These are phyloP conservation scores for Blastobotrys proliferans DNA, from an alignment of 1,139 yeast species.

Conservation along the genomic window DNA sequence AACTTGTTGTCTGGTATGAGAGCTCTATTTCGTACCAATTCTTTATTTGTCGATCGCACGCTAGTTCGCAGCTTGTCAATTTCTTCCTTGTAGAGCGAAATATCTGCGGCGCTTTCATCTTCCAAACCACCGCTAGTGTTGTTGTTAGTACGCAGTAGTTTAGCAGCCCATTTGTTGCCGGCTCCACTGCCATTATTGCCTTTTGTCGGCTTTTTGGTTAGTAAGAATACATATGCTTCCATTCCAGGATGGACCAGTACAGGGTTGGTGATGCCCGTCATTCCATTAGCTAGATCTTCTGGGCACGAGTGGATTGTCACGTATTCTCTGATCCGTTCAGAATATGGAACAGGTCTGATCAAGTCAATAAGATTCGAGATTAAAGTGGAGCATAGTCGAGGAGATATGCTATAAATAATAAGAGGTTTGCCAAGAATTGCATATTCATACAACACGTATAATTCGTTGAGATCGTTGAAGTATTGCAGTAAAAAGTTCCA, in stretches of 20 bases:
- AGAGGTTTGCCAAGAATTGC: conserved; percentile 25
- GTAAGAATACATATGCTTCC: conserved; percentile 13
- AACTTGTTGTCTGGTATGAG: conserved; percentile 24
- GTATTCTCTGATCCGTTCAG: conserved; percentile 26
- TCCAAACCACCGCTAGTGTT: not conserved
- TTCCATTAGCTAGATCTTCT: conserved; percentile 18
- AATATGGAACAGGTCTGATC: conserved; percentile 26
- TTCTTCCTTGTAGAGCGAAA: conserved; percentile 13
- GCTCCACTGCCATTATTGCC: too few species aligned
- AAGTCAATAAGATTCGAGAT: conserved; percentile 25
- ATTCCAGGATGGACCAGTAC: conserved; percentile 17
- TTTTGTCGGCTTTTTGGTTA: conserved; percentile 11
- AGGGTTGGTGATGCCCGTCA: conserved; percentile 30
- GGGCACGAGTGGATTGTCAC: conserved; percentile 27
- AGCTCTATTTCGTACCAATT: conserved; percentile 16
- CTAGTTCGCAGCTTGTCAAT: conserved; percentile 8
- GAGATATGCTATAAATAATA: conserved; percentile 26
- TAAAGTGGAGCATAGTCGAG: conserved; percentile 28
- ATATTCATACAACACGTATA: conserved; percentile 29
- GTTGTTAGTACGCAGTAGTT: conserved; percentile 5
- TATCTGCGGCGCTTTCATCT: conserved; percentile 7
- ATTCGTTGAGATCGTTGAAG: conserved; percentile 21
- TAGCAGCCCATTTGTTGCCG: conserved; percentile 6
- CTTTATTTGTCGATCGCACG: conserved; percentile 13
- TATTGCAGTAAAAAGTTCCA: conserved; percentile 10